phyloP scores from a whole-genome alignment of 495 filamentous ascomycete species.

The Hypomontagnella monticulosa region DNA sequence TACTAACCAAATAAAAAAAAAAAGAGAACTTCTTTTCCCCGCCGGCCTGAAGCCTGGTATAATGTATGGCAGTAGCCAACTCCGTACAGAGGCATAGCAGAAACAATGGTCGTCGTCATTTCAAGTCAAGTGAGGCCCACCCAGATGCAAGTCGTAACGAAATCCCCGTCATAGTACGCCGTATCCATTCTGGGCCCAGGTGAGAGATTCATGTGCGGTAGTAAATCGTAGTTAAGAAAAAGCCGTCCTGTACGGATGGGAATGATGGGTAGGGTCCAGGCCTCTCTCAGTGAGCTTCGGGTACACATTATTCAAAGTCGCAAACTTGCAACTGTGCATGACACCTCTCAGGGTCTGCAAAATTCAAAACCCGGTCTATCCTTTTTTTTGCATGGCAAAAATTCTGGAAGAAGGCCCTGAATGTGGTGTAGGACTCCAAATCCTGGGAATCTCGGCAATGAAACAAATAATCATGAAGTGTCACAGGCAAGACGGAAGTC shows the following conservation, averaged over 20 bases:
- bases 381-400: conserved; percentile 48
- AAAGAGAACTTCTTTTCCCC: conserved; percentile 44
- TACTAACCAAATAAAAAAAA: conserved; percentile 45
- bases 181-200: conserved; percentile 45
- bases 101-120: conserved; percentile 43
- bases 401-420: conserved; percentile 39
- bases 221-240: conserved; percentile 31
- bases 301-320: conserved; percentile 50
- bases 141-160: conserved; percentile 48
- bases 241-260: conserved; percentile 28
- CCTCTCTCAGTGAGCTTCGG: conserved; percentile 31
- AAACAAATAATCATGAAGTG: conserved; percentile 47
- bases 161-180: conserved; percentile 46
- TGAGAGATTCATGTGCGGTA: conserved; percentile 42
- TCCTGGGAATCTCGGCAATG: conserved; percentile 48
- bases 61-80: conserved; percentile 42
- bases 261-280: conserved; percentile 34
- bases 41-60: conserved; percentile 43
- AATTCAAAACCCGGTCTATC: conserved; percentile 54
- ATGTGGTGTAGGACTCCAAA: conserved; percentile 43
- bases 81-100: conserved; percentile 44
- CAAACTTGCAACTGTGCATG: conserved; percentile 58
- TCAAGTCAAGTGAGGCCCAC: conserved; percentile 44
- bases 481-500: conserved; percentile 40
- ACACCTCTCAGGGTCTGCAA: conserved; percentile 43